Conservation (phyloP, 495 filamentous ascomycete species). For the Lasiosphaeria hispida region DNA sequence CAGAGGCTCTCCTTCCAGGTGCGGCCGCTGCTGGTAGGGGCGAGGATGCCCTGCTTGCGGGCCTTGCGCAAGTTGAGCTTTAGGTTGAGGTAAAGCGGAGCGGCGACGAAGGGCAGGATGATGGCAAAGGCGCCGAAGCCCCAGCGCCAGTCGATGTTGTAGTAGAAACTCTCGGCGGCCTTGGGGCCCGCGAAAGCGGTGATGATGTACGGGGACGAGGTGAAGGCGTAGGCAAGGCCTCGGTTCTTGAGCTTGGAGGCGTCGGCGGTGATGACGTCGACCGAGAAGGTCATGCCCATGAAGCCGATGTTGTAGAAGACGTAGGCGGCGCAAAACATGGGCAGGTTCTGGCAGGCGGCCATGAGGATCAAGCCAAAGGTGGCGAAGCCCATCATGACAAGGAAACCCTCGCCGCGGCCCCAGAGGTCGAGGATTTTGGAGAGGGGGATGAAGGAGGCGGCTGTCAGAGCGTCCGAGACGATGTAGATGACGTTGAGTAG, state of each 20-base stretch:
- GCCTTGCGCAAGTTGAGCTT: conserved; percentile 53
- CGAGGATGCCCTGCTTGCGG: conserved; percentile 32
- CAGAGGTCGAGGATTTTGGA: conserved; percentile 35
- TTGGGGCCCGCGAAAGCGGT: conserved; percentile 49
- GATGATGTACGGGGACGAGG: conserved; percentile 56
- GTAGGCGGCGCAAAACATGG: conserved; percentile 35
- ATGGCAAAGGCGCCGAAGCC: conserved; percentile 56
- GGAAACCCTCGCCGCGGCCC: conserved; percentile 32
- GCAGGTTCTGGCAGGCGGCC: conserved; percentile 29
- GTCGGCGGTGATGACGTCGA: conserved; percentile 60
- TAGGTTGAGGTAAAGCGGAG: conserved; percentile 47
- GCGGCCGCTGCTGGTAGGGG: conserved; percentile 31
- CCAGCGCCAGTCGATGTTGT: conserved; percentile 55
- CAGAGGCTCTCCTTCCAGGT: conserved; percentile 51
- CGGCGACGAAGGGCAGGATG: conserved; percentile 48
- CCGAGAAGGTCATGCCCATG: conserved; percentile 49
- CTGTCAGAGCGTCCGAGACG: conserved; percentile 29
- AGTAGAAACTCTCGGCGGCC: conserved; percentile 38
- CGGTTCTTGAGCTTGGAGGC: conserved; percentile 56
- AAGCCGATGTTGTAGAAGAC: conserved; percentile 37
- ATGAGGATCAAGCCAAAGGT: conserved; percentile 30
- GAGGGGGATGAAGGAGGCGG: conserved; percentile 29
- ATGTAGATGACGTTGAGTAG: conserved; percentile 51
- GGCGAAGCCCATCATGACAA: conserved; percentile 20
- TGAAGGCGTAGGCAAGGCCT: conserved; percentile 55